Evolutionary conservation across 2,329 filamentous ascomycete genomes (phyloP).

Genomic region (Onygena corvina): DNA sequence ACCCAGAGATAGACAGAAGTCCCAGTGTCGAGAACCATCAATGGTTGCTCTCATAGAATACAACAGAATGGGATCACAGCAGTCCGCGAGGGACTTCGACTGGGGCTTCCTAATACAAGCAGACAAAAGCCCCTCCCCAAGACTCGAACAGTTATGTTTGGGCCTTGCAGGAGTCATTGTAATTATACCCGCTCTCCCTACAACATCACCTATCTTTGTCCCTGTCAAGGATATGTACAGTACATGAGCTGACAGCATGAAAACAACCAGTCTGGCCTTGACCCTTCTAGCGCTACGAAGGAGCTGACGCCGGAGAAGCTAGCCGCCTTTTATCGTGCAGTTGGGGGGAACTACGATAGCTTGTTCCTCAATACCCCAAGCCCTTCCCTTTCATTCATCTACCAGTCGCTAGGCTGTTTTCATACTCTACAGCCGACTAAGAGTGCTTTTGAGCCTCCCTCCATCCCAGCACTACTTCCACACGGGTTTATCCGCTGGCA

Average conservation of each 20-base stretch:
- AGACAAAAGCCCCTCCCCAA: conserved; percentile 54
- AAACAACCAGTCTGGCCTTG: conserved; percentile 10
- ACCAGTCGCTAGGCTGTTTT: conserved; percentile 79
- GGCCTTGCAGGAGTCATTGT: conserved; percentile 61
- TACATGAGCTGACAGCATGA: not conserved
- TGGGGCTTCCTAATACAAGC: conserved; percentile 54
- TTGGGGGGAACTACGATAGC: conserved; percentile 63
- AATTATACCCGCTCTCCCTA: conserved; percentile 18
- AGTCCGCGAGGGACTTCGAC: conserved; percentile 25
- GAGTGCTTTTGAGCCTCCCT: conserved; percentile 60
- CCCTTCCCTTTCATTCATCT: conserved; percentile 76
- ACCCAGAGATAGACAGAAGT: not conserved
- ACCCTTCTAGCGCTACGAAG: conserved; percentile 19
- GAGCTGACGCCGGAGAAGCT: conserved; percentile 52
- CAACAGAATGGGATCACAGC: conserved; percentile 20
- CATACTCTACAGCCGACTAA: conserved; percentile 67
- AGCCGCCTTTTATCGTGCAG: conserved; percentile 62
- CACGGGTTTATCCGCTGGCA: conserved; percentile 89
- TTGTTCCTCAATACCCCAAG: conserved; percentile 68
- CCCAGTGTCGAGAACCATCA: not conserved
- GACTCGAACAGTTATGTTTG: conserved; percentile 55
- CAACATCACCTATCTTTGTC: not conserved
- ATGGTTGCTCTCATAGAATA: conserved; percentile 12
- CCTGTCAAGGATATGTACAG: not conserved
- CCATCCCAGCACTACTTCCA: conserved; percentile 67